Base-by-base conservation (phyloP, 176 grass and related monocot species). In the Otatea glauca region DNA sequence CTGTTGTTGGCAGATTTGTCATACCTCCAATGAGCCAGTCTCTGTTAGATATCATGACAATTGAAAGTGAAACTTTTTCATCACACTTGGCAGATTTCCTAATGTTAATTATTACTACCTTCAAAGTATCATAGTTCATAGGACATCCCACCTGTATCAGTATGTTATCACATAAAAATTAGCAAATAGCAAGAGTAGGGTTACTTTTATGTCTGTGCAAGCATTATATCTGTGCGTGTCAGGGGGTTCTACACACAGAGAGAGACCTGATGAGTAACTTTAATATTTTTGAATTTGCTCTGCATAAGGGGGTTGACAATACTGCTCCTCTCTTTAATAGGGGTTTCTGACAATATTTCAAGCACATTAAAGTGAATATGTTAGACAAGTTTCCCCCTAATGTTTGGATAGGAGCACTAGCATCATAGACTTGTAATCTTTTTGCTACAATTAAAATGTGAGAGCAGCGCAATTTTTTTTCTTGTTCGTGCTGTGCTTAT, bases 271-370 rank as follows among this genome's bases (percentile, higher is more conserved):
- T 98, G 96, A 77, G 76, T 86, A 87, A 98, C 88, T 92, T 93
- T 83, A 75, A 98, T 68, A 88, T 98, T 90, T 88, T 98, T 95
- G 69, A 98, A 86, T 83, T 93, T 85, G 50, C 67, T 89, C 77
- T 92, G 89, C 62, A 94, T 64, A 50, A 94, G 78, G 9, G 88
- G 94, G 64, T 93, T 91, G 63, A 93, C 53, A 74, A 85, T 80
- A 81, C 77, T 94, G 70, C 88, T 90, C 72, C 96, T 76, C 66
- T 95, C 96, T 79, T 90, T 68, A 49, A 98, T 6, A 82, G 93
- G 88, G 50, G 84, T 91, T 95, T 98, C 96, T 81, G 96, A 98
- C 76, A 98, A 84, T 62, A 98, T 94, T 84, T 92, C 91, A 93
- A 95, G 86, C 88, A 68, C 49, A 84, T 83, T 73, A 68, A 85